These are phyloP conservation scores for Cryptosporidium bovis DNA, from an alignment of 169 alveolate species.

Conservation along the genomic window DNA sequence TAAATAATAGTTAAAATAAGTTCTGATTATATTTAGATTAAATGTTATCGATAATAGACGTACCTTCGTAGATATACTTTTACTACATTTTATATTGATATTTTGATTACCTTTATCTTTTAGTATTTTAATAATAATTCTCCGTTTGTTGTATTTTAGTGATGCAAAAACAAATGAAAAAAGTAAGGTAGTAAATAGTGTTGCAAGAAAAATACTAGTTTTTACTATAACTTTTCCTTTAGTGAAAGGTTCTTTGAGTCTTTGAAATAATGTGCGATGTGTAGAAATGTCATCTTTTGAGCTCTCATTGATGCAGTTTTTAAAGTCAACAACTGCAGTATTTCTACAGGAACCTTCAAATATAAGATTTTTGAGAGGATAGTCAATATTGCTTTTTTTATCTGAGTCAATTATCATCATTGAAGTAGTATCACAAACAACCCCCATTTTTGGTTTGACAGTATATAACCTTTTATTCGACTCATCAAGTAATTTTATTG, in stretches of 20 bases:
- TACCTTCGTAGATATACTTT: constrained; percentile 44
- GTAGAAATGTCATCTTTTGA: too few species aligned
- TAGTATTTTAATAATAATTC: constrained; percentile 23
- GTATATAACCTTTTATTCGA: constrained; percentile 18
- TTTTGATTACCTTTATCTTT: constrained; percentile 4
- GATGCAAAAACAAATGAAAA: not conserved
- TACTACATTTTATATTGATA: not conserved
- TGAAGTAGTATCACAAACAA: constrained; percentile 9
- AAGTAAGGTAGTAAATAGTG: not conserved
- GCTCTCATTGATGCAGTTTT: not conserved
- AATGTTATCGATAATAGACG: not conserved
- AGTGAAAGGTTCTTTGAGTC: too few species aligned
- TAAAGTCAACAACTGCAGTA: constrained; percentile 3
- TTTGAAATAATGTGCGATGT: too few species aligned
- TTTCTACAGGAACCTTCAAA: constrained; percentile 10
- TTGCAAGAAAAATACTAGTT: not conserved
- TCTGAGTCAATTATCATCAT: not conserved
- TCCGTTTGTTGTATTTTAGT: constrained; percentile 4
- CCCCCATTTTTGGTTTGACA: not conserved
- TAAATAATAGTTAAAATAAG: not conserved
- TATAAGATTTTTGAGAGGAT: not conserved
- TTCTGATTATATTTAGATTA: not conserved
- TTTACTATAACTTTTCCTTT: not conserved
- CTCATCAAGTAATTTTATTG: not conserved
- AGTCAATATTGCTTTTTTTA: not conserved